phyloP scores from a whole-genome alignment of 495 filamentous ascomycete species.

The Penicillium antarcticum region DNA sequence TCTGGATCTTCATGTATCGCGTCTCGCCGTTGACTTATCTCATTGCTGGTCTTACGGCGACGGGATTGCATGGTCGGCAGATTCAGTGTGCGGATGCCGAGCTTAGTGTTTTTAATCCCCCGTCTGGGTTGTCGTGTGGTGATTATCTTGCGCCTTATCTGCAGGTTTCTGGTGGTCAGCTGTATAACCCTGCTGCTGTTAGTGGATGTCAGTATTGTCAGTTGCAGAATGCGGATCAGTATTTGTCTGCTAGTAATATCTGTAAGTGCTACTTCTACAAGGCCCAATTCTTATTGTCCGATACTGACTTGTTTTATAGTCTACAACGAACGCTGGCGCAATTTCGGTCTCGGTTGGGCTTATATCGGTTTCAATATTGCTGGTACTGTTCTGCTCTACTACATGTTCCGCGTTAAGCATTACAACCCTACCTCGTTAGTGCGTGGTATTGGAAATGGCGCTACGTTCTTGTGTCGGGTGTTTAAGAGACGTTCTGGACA shows the following conservation, averaged over 20 bases:
- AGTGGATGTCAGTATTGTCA: conserved; percentile 45
- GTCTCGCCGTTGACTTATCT: conserved; percentile 56
- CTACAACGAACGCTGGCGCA: conserved; percentile 49
- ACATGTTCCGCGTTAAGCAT: conserved; percentile 49
- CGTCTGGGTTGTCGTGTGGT: conserved; percentile 46
- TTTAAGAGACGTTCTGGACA: conserved; percentile 47
- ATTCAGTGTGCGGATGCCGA: conserved; percentile 47
- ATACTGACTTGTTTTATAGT: conserved; percentile 9
- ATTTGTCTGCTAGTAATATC: conserved; percentile 43
- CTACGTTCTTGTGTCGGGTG: conserved; percentile 32
- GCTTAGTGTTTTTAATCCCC: conserved; percentile 50
- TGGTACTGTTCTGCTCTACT: conserved; percentile 50
- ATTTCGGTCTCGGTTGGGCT: conserved; percentile 52
- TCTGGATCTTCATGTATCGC: conserved; percentile 60
- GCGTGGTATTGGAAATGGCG: conserved; percentile 24
- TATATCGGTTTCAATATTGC: conserved; percentile 52
- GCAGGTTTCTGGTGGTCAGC: conserved; percentile 28
- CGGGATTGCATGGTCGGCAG: conserved; percentile 39
- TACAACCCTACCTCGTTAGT: conserved; percentile 40
- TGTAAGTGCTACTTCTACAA: conserved; percentile 30
- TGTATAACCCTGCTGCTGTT: conserved; percentile 44
- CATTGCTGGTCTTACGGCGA: conserved; percentile 48
- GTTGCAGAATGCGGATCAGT: conserved; percentile 45
- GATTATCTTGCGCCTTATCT: conserved; percentile 42
- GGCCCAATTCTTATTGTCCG: too few species aligned